These are phyloP conservation scores for Gardenia jasminoides DNA, from an alignment of 257 asterid genomes.

Conservation along the genomic window DNA sequence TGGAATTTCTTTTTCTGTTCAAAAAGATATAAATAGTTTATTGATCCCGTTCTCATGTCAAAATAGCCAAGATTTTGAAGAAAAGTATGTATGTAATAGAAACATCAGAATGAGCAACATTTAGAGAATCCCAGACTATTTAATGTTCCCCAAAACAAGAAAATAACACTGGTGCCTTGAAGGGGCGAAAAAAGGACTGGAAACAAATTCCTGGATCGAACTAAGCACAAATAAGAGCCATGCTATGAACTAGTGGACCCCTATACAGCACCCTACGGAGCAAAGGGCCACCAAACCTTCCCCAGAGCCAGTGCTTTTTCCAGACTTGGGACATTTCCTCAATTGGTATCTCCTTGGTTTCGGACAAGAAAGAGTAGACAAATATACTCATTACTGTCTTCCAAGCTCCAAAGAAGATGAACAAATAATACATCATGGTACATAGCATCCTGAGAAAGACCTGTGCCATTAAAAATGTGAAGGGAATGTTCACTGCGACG, in stretches of 20 bases:
- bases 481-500: conserved; percentile 14
- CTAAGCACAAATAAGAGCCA: neutral
- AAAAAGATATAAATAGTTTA: no score
- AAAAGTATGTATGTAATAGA: no score
- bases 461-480: conserved; percentile 21
- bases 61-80: no score
- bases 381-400: conserved; percentile 11
- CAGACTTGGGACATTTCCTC: conserved; percentile 16
- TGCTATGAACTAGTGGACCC: neutral
- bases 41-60: no score
- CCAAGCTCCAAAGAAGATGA: conserved; percentile 17
- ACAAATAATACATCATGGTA: neutral
- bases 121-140: no score
- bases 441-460: conserved; percentile 19
- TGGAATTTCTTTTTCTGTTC: no score
- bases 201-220: neutral
- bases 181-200: neutral
- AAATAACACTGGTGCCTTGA: no score
- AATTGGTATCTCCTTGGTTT: conserved; percentile 21
- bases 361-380: conserved; percentile 13
- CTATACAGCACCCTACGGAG: neutral
- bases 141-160: no score
- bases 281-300: neutral
- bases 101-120: no score
- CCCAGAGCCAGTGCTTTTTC: conserved; percentile 22